These are phyloP conservation scores for Cytospora piceicola DNA, from an alignment of 2,329 filamentous ascomycete species.

Conservation along the genomic window DNA sequence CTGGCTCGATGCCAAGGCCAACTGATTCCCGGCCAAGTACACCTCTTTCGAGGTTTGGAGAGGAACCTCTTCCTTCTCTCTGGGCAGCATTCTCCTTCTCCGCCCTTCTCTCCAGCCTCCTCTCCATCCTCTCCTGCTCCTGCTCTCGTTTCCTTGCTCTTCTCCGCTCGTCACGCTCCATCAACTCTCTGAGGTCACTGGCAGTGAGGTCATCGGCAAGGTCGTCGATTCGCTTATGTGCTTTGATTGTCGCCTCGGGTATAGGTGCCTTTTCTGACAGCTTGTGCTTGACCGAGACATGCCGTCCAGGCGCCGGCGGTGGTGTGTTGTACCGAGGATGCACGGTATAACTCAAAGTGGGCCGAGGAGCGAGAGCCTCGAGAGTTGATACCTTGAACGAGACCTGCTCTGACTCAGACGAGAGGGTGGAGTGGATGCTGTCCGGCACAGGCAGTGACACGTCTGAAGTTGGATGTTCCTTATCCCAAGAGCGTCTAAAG, in stretches of 20 bases:
- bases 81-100: conserved; percentile 68
- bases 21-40: conserved; percentile 62
- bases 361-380: conserved; percentile 81
- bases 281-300: conserved; percentile 38
- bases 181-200: conserved; percentile 79
- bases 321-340: conserved; percentile 60
- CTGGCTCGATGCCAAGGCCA: conserved; percentile 60
- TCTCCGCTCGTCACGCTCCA: conserved; percentile 86
- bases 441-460: conserved; percentile 74
- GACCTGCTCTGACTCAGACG: conserved; percentile 72
- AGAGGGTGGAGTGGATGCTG: conserved; percentile 77
- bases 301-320: conserved; percentile 17
- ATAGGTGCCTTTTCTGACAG: conserved; percentile 57
- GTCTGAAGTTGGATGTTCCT: conserved; percentile 67
- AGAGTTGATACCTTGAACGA: conserved; percentile 82
- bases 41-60: conserved; percentile 62
- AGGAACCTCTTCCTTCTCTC: conserved; percentile 57
- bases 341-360: conserved; percentile 76
- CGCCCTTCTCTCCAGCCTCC: conserved; percentile 65
- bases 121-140: conserved; percentile 69
- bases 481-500: conserved; percentile 50
- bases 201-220: conserved; percentile 86
- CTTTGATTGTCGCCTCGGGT: conserved; percentile 63
- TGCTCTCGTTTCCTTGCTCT: conserved; percentile 72
- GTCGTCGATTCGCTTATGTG: conserved; percentile 67